Conservation (phyloP, 306 rosid species). For the Hippophae gyantsensis region DNA sequence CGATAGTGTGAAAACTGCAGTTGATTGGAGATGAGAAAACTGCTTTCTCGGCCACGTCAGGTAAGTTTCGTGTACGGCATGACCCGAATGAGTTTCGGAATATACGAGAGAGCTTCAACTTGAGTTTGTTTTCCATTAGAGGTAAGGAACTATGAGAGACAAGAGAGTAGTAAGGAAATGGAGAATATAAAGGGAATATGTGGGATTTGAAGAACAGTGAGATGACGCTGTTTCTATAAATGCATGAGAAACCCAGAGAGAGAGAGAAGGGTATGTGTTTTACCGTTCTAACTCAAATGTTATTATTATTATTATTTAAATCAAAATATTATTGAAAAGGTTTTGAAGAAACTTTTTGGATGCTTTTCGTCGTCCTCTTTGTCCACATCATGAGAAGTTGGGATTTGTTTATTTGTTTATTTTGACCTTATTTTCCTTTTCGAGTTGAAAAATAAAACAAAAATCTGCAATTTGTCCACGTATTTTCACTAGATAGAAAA, state of each 20-base stretch:
- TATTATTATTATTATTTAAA: constrained; percentile 5
- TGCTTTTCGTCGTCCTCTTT: constrained; percentile 27
- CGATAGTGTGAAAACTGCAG: constrained; percentile 16
- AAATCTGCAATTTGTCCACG: too few species aligned
- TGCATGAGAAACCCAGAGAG: constrained; percentile 35
- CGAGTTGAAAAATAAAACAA: too few species aligned
- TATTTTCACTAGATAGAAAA: too few species aligned
- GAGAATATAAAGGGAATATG: constrained; percentile 3
- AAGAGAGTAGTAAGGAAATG: not conserved
- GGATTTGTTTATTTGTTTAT: not conserved
- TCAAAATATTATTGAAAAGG: not conserved
- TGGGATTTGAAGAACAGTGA: constrained; percentile 5
- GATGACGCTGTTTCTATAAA: constrained; percentile 12
- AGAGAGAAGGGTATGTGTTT: not conserved
- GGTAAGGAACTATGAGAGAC: constrained; percentile 4
- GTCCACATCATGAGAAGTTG: constrained; percentile 10
- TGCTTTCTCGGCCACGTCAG: constrained; percentile 56
- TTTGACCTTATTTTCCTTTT: not conserved
- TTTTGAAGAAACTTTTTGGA: constrained; percentile 25
- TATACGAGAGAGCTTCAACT: constrained; percentile 68
- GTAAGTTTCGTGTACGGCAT: constrained; percentile 53
- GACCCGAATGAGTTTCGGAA: constrained; percentile 72
- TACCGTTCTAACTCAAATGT: too few species aligned
- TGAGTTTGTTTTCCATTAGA: constrained; percentile 62
- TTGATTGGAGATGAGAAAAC: constrained; percentile 32